Conservation (phyloP, 225 moss, liverwort and hornwort genomes). For the Anthoceros angustus region DNA sequence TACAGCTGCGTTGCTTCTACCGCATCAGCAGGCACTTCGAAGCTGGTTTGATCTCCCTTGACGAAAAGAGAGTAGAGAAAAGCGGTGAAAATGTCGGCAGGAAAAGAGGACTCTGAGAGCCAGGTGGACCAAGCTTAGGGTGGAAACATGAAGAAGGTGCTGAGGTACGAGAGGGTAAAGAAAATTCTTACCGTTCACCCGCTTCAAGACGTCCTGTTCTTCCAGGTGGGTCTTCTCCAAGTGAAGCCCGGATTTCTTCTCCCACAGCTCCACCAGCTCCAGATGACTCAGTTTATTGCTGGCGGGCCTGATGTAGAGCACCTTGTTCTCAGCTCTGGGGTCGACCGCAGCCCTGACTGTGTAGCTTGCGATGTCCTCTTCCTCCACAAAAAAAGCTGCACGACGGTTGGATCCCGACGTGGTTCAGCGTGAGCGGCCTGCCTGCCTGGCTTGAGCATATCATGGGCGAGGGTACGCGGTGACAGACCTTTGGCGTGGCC, state of each 20-base stretch:
- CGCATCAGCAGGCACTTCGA: slow-evolving; percentile 17
- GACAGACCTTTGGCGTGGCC: slow-evolving; percentile 20
- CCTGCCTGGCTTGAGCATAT: background rate
- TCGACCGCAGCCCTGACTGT: slow-evolving; percentile 19
- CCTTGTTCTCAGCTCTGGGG: slow-evolving; percentile 21
- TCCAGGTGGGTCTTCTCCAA: slow-evolving; percentile 14
- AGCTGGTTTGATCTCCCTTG: slow-evolving; percentile 11
- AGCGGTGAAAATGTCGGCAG: background rate
- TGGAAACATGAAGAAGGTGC: background rate
- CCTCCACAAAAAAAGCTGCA: slow-evolving; percentile 18
- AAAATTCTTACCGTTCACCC: slow-evolving; percentile 10
- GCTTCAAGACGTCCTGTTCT: slow-evolving; percentile 11
- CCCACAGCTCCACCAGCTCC: slow-evolving; percentile 19
- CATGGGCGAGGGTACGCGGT: background rate
- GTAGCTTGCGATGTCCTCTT: slow-evolving; percentile 15
- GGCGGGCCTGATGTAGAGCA: slow-evolving; percentile 15
- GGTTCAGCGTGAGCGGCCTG: background rate
- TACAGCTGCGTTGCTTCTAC: slow-evolving; percentile 24
- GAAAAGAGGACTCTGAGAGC: background rate
- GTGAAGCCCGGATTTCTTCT: slow-evolving; percentile 17
- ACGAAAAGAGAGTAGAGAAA: slow-evolving; percentile 13
- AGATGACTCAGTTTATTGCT: slow-evolving; percentile 9
- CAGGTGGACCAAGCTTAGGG: background rate
- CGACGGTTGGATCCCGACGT: background rate
- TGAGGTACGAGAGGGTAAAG: background rate